These are phyloP conservation scores for Haberlea rhodopensis DNA, from an alignment of 257 asterid species.

Conservation along the genomic window DNA sequence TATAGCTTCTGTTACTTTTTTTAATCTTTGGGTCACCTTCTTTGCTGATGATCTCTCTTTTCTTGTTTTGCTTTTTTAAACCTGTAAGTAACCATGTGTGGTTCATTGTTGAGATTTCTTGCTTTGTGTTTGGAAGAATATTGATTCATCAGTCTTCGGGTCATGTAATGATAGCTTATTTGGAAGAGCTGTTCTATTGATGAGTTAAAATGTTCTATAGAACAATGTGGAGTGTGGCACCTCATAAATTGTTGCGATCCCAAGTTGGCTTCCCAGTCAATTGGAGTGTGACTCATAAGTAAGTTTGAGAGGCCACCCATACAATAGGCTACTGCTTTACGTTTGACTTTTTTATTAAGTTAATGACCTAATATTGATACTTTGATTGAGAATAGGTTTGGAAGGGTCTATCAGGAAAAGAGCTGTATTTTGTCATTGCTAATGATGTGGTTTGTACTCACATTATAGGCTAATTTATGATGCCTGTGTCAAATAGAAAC, in stretches of 20 bases:
- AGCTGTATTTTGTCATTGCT: background rate
- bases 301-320: background rate
- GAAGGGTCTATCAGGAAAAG: background rate
- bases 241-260: background rate
- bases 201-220: background rate
- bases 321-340: background rate
- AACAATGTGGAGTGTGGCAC: background rate
- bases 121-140: background rate
- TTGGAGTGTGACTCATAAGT: background rate
- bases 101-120: background rate
- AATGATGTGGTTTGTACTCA: background rate
- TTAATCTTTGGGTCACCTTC: background rate
- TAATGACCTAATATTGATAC: background rate
- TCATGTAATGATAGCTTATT: too few relatives aligned
- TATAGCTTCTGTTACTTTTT: too few relatives aligned
- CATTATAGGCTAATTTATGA: background rate
- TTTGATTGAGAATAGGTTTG: too few relatives aligned
- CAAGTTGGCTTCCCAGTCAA: background rate
- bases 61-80: too few relatives aligned
- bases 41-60: background rate
- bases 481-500: too few relatives aligned
- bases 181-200: too few relatives aligned
- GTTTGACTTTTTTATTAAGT: too few relatives aligned
- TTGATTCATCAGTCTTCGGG: background rate
- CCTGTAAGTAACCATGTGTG: background rate